Evolutionary conservation across 805 yeast species (phyloP), one percentile per base, ranked within the genome.

Genomic region (Yarrowia sp.): DNA sequence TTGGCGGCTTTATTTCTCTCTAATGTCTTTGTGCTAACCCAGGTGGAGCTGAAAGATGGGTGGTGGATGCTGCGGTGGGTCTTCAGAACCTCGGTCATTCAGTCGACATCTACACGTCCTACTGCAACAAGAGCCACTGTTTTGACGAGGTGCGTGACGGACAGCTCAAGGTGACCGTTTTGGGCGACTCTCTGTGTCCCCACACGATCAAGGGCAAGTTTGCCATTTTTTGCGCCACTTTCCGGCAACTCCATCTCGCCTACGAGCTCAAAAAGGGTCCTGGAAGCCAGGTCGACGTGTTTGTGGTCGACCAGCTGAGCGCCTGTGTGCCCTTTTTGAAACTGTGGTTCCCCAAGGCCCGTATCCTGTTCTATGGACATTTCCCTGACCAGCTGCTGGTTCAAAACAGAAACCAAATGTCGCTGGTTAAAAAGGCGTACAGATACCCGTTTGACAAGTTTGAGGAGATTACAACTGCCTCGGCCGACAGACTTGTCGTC

Each of bases 11-110:
- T 19, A 19, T 19, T 19, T 19, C 19, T 19, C 19, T 19, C 19
- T 19, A 19, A 19, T 19, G 22, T 50, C 3, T 4, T 8, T 12
- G 10, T 38, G 41, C 48, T 56, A 41, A 56, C 63, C 9, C 8
- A 56, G 63, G 90, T 5, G 99, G 99, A 4, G 99, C 99, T 0
- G 99, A 95, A 76, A 83, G 99, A 70, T 83, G 96, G n/a, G 92
- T 95, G 1, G 97, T 95, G 0, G 99, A 95, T 78, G 92, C 97
- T 2, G 99, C 98, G 0, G 81, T 92, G 3, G 97, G 97, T 0
- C 79, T 95, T 36, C 92, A 94, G 75, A 82, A 86, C 2, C 78
- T 82, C 40, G 87, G 88, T 7, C 87, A 90, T 75, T 82, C 81
- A 0, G 87, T 95, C 11, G 82, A 83, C 1, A 83, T 93, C 5